These are phyloP conservation scores for Fagus crenata DNA, from an alignment of 306 rosid genomes.

Conservation along the genomic window DNA sequence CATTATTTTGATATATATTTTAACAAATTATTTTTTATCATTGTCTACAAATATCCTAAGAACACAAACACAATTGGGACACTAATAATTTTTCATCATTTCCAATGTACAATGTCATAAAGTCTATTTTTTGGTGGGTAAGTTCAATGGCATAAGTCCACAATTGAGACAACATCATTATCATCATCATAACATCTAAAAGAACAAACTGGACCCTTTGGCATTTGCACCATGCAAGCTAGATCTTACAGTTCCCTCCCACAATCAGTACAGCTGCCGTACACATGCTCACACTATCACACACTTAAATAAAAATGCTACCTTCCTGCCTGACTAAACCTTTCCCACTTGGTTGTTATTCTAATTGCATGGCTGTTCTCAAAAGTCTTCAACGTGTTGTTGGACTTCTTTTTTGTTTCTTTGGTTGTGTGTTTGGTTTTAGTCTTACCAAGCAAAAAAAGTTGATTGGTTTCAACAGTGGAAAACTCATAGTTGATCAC, in stretches of 20 bases:
- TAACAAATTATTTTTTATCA: no score
- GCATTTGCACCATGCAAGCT: background rate
- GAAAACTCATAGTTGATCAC: slow-evolving; percentile 23
- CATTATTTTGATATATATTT: no score
- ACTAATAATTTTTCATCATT: background rate
- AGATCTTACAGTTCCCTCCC: background rate
- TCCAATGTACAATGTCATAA: background rate
- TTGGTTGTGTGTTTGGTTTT: background rate
- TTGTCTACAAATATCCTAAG: no score
- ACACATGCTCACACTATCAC: background rate
- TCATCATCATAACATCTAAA: no score
- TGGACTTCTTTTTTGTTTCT: background rate
- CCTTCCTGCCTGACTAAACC: no score
- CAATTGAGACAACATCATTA: no score
- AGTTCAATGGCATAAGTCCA: no score
- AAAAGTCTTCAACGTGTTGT: background rate
- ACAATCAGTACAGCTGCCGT: slow-evolving; percentile 11
- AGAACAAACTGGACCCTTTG: background rate
- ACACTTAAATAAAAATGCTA: background rate
- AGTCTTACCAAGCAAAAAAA: background rate
- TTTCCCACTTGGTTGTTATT: slow-evolving; percentile 15
- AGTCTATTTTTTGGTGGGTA: no score
- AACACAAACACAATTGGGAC: background rate
- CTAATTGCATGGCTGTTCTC: background rate
- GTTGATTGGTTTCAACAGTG: background rate